Conservation (phyloP, 495 filamentous ascomycete species). For the Hyaloscypha hepaticicola region DNA sequence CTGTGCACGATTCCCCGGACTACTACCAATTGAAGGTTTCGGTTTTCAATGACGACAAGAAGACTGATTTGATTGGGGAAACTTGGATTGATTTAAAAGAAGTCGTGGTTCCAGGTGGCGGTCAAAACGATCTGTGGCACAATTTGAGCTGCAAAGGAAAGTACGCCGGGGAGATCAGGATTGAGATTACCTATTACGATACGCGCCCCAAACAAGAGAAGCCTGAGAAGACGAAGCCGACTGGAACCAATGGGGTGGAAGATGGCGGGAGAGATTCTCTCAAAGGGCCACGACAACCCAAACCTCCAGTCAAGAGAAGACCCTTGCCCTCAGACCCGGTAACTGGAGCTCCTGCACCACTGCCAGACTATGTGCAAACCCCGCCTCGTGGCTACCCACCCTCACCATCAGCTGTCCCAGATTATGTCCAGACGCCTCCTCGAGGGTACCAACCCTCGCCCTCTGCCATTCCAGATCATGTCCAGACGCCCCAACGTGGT, state of each 20-base stretch:
- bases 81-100: slow-evolving; percentile 79
- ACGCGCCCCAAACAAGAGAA: slow-evolving; percentile 69
- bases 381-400: slow-evolving; percentile 25
- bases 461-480: slow-evolving; percentile 31
- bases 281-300: slow-evolving; percentile 55
- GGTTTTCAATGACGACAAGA: slow-evolving; percentile 97
- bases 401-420: slow-evolving; percentile 30
- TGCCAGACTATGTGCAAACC: slow-evolving; percentile 36
- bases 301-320: slow-evolving; percentile 66
- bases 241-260: slow-evolving; percentile 26
- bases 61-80: slow-evolving; percentile 93
- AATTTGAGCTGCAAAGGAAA: slow-evolving; percentile 80
- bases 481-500: slow-evolving; percentile 28
- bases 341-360: slow-evolving; percentile 45
- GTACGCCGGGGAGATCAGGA: slow-evolving; percentile 91
- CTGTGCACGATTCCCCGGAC: slow-evolving; percentile 92
- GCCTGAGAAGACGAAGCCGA: slow-evolving; percentile 23
- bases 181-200: slow-evolving; percentile 97
- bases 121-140: slow-evolving; percentile 92
- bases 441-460: slow-evolving; percentile 39
- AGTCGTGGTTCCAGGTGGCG: slow-evolving; percentile 81
- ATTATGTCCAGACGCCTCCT: slow-evolving; percentile 42
- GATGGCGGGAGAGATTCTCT: slow-evolving; percentile 33
- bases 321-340: slow-evolving; percentile 75
- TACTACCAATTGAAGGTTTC: slow-evolving; percentile 93